These are phyloP conservation scores for Paramecium primaurelia DNA, from an alignment of 73 alveolate genomes.

Conservation along the genomic window DNA sequence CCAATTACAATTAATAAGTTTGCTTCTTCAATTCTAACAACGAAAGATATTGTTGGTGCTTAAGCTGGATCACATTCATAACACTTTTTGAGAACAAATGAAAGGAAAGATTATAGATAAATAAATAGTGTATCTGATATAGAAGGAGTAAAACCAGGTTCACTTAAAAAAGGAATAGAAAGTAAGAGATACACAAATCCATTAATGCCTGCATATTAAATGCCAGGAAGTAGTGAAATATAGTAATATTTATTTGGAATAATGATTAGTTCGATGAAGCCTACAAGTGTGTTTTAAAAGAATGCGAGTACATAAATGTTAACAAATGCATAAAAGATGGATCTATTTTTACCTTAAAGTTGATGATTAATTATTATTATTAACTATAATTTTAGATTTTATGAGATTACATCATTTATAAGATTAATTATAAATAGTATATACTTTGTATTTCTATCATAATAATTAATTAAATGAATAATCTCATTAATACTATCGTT, in stretches of 20 bases:
- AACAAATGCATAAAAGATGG: constrained; percentile 8
- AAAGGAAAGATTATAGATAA: constrained; percentile 25
- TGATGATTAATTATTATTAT: background rate
- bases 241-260: background rate
- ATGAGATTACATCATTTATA: no score
- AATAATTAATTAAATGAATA: background rate
- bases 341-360: background rate
- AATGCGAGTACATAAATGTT: constrained; percentile 23
- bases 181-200: constrained; percentile 11
- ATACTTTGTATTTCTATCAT: background rate
- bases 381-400: background rate
- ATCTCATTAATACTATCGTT: background rate
- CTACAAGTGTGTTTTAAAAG: background rate
- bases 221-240: constrained; percentile 39
- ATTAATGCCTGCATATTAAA: constrained; percentile 5
- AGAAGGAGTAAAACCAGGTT: constrained; percentile 34
- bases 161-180: constrained; percentile 35
- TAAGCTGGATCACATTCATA: constrained; percentile 28
- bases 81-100: constrained; percentile 6
- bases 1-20: background rate
- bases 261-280: background rate
- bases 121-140: constrained; percentile 24
- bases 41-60: constrained; percentile 28
- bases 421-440: no score
- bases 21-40: background rate